These are phyloP conservation scores for Pseudonectria buxi DNA, from an alignment of 2,329 filamentous ascomycete genomes.

Conservation along the genomic window DNA sequence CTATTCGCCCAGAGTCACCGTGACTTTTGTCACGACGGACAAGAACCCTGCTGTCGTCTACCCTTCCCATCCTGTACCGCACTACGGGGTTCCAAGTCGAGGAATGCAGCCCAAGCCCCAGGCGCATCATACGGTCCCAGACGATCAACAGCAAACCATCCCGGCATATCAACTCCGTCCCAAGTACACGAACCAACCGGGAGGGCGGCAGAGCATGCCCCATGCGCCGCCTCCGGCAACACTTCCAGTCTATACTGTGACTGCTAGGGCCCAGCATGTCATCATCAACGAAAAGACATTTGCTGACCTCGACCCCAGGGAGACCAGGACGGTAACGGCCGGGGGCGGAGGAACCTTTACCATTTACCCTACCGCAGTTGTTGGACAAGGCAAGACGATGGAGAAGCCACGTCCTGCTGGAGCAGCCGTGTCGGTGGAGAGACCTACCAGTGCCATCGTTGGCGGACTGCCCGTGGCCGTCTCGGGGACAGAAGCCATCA, in stretches of 20 bases:
- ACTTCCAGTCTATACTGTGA: slow-evolving; percentile 31
- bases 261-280: slow-evolving; percentile 37
- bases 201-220: not conserved
- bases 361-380: slow-evolving; percentile 39
- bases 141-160: not conserved
- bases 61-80: slow-evolving; percentile 30
- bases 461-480: slow-evolving; percentile 35
- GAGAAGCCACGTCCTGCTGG: slow-evolving; percentile 31
- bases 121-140: slow-evolving; percentile 15
- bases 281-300: slow-evolving; percentile 43
- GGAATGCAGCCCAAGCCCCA: slow-evolving; percentile 3
- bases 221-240: slow-evolving; percentile 3
- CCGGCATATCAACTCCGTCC: not conserved
- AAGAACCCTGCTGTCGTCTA: slow-evolving; percentile 47
- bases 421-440: slow-evolving; percentile 24
- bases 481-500: slow-evolving; percentile 32
- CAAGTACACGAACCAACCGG: not conserved
- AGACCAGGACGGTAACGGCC: slow-evolving; percentile 37
- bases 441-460: slow-evolving; percentile 32
- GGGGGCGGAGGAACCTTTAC: slow-evolving; percentile 36
- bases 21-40: slow-evolving; percentile 46
- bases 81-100: slow-evolving; percentile 27
- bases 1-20: slow-evolving; percentile 18
- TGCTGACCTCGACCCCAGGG: slow-evolving; percentile 27
- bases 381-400: slow-evolving; percentile 39